Conservation (phyloP, 495 filamentous ascomycete genomes). For the Neurospora intermedia region DNA sequence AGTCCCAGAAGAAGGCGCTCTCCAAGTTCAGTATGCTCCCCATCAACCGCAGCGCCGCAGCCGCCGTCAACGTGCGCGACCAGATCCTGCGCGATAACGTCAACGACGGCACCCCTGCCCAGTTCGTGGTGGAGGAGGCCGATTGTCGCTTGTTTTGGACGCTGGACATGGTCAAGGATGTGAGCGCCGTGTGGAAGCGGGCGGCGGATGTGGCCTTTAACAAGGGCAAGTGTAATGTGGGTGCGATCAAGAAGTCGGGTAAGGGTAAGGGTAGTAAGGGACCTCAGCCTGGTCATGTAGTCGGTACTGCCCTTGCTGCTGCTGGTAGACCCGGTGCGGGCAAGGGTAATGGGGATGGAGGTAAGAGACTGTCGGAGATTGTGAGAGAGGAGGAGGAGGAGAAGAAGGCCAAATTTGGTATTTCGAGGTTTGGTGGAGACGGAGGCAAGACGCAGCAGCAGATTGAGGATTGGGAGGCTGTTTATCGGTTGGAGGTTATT, state of each 20-base stretch:
- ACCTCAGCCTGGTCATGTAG: not conserved
- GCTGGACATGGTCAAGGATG: conserved; percentile 28
- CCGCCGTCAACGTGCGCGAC: conserved; percentile 5
- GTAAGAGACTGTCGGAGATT: not conserved
- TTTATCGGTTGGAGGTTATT: not conserved
- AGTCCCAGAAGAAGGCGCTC: not conserved
- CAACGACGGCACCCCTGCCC: conserved; percentile 31
- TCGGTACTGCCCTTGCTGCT: not conserved
- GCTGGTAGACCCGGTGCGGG: not conserved
- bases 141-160: conserved; percentile 46
- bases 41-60: not conserved
- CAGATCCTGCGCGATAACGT: conserved; percentile 23
- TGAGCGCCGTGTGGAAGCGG: conserved; percentile 34
- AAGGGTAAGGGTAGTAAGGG: not conserved
- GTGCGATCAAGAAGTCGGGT: conserved; percentile 1
- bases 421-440: not conserved
- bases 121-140: conserved; percentile 39
- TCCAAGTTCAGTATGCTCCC: not conserved
- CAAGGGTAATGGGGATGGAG: not conserved
- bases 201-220: conserved; percentile 49
- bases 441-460: not conserved
- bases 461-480: not conserved
- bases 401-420: not conserved
- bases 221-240: conserved; percentile 1
- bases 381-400: not conserved